These are phyloP conservation scores for Fusarium vanettenii DNA, from an alignment of 2,329 filamentous ascomycete genomes.

Conservation along the genomic window DNA sequence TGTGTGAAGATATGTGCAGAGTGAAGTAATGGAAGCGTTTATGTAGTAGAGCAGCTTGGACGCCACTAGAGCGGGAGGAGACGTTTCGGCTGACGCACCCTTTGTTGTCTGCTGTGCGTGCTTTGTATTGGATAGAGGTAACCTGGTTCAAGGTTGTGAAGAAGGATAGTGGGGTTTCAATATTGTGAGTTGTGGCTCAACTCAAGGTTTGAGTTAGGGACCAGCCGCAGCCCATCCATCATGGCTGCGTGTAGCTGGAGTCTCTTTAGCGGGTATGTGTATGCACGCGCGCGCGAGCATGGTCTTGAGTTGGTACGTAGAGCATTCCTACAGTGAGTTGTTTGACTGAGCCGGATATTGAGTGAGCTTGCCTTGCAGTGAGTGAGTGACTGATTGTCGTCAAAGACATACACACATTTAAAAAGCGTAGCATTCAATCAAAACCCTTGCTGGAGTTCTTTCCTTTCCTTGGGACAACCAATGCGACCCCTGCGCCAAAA, in stretches of 20 bases:
- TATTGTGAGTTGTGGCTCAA: slow-evolving; percentile 1
- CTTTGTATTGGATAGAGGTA: not conserved
- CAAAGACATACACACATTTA: not conserved
- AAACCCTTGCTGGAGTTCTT: slow-evolving; percentile 16
- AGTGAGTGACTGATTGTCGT: not conserved
- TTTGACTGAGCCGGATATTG: not conserved
- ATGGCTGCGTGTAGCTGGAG: not conserved
- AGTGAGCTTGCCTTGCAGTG: not conserved
- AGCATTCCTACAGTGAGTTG: not conserved
- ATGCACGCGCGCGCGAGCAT: not conserved
- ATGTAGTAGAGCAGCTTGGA: not conserved
- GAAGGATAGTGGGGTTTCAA: not conserved
- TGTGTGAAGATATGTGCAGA: not conserved
- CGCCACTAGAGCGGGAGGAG: not conserved
- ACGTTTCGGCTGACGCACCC: not conserved
- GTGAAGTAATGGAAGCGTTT: not conserved
- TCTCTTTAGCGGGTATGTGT: not conserved
- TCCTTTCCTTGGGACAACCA: slow-evolving; percentile 30
- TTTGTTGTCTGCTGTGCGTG: not conserved
- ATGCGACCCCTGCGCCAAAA: slow-evolving; percentile 32
- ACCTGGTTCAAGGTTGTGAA: not conserved
- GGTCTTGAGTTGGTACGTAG: not conserved
- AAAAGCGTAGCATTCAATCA: slow-evolving; percentile 10
- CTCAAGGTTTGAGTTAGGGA: not conserved
- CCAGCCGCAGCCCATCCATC: not conserved